Evolutionary conservation across 176 grass and related monocot genomes (phyloP).

Genomic region (Oryza australiensis): DNA sequence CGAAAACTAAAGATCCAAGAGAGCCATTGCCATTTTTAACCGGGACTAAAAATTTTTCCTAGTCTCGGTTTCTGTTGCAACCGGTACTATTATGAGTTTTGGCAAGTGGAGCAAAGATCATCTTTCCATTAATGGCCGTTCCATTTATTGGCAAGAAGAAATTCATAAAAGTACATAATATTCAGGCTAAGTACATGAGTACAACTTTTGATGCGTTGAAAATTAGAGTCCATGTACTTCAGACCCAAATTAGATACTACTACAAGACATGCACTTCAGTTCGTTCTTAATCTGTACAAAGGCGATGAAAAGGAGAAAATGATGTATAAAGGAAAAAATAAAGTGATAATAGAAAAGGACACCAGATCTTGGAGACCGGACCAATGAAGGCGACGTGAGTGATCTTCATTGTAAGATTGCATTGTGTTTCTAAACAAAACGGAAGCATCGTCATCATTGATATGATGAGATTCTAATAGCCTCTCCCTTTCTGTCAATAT

Average conservation of each 20-base stretch:
- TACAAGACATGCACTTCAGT: background rate
- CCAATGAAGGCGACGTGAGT: background rate
- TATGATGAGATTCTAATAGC: constrained; percentile 5
- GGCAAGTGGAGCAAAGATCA: too few relatives aligned
- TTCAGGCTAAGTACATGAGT: too few relatives aligned
- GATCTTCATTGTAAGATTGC: constrained; percentile 29
- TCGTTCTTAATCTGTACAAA: background rate
- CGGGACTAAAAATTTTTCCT: too few relatives aligned
- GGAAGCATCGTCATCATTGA: constrained; percentile 21
- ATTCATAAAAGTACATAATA: background rate
- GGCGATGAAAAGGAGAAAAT: background rate
- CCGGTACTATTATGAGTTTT: too few relatives aligned
- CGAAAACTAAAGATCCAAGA: too few relatives aligned
- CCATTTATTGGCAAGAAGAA: background rate
- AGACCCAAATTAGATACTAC: background rate
- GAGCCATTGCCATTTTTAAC: too few relatives aligned
- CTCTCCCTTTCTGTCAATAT: background rate
- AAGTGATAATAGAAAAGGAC: background rate
- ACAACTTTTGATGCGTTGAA: background rate
- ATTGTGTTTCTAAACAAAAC: background rate
- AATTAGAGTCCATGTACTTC: background rate
- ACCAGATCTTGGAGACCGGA: constrained; percentile 11
- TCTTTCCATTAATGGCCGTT: too few relatives aligned
- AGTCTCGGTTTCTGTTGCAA: too few relatives aligned
- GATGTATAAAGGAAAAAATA: background rate